Evolutionary conservation across 2,329 filamentous ascomycete genomes (phyloP).

Genomic region (Sclerotinia sclerotiorum): DNA sequence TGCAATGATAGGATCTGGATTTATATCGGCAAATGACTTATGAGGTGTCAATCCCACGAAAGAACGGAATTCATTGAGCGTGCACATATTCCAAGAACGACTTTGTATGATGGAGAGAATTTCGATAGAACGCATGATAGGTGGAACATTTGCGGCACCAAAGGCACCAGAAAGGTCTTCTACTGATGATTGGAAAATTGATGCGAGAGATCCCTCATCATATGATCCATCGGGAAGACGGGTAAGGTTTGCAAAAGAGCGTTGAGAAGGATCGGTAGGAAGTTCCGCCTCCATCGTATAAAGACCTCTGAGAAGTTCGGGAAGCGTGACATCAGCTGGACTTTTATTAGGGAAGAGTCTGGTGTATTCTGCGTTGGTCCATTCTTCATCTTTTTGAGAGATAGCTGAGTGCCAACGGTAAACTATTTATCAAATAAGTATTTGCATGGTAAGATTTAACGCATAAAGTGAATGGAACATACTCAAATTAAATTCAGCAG

Average conservation of each 20-base stretch:
- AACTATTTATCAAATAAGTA: constrained; percentile 1
- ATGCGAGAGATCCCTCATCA: constrained; percentile 72
- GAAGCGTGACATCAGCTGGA: constrained; percentile 51
- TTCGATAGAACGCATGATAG: constrained; percentile 49
- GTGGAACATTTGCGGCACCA: constrained; percentile 50
- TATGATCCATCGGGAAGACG: constrained; percentile 68
- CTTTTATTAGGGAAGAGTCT: constrained; percentile 59
- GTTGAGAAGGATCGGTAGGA: constrained; percentile 64
- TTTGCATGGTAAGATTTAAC: not conserved
- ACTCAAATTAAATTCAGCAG: constrained; percentile 79
- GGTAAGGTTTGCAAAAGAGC: constrained; percentile 65
- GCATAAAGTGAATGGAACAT: not conserved
- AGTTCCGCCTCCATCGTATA: constrained; percentile 61
- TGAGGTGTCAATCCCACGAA: constrained; percentile 53
- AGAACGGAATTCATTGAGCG: constrained; percentile 46
- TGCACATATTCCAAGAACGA: constrained; percentile 46
- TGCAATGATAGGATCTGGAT: constrained; percentile 44
- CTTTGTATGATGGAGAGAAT: constrained; percentile 50
- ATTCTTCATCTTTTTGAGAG: constrained; percentile 70
- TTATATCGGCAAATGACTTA: constrained; percentile 53
- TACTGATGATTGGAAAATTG: constrained; percentile 59
- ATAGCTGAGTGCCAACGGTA: constrained; percentile 86
- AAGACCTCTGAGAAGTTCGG: constrained; percentile 62
- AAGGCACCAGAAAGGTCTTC: constrained; percentile 53
- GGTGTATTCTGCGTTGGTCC: constrained; percentile 53